Conservation (phyloP, 2,329 filamentous ascomycete genomes). For the Arthrobotrys iridis region DNA sequence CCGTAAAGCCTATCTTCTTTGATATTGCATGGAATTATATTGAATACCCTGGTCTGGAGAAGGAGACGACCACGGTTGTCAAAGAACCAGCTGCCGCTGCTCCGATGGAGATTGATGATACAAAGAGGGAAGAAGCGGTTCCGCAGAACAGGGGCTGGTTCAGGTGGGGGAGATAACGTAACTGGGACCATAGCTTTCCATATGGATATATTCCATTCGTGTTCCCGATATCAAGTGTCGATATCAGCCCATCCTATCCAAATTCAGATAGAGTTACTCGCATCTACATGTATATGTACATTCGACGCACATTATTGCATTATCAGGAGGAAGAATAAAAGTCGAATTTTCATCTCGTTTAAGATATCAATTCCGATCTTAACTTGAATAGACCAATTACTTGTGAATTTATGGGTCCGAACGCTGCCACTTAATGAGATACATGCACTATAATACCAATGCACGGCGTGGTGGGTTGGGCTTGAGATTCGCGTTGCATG, state of each 20-base stretch:
- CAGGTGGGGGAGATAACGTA: slow-evolving; percentile 56
- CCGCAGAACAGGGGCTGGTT: slow-evolving; percentile 56
- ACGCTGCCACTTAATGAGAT: too few relatives aligned
- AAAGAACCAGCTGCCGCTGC: slow-evolving; percentile 8
- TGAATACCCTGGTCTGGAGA: slow-evolving; percentile 75
- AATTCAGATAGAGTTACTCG: too few relatives aligned
- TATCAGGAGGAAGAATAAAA: background rate
- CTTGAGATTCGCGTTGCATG: slow-evolving; percentile 39
- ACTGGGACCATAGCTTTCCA: background rate
- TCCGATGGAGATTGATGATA: slow-evolving; percentile 56
- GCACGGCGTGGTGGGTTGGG: background rate
- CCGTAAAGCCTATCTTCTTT: slow-evolving; percentile 93
- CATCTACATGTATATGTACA: slow-evolving; percentile 12
- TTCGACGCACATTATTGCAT: too few relatives aligned
- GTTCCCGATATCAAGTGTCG: too few relatives aligned
- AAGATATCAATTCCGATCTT: background rate
- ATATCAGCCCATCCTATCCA: too few relatives aligned
- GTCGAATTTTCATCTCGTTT: background rate
- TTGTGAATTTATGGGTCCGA: too few relatives aligned
- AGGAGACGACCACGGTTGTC: slow-evolving; percentile 56
- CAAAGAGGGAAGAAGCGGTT: slow-evolving; percentile 40
- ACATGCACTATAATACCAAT: too few relatives aligned
- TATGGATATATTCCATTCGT: background rate
- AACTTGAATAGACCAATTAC: too few relatives aligned
- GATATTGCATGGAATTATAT: slow-evolving; percentile 99